These are phyloP conservation scores for Globisporangium camurandrum DNA, from an alignment of 352 stramenopile genomes.

Conservation along the genomic window DNA sequence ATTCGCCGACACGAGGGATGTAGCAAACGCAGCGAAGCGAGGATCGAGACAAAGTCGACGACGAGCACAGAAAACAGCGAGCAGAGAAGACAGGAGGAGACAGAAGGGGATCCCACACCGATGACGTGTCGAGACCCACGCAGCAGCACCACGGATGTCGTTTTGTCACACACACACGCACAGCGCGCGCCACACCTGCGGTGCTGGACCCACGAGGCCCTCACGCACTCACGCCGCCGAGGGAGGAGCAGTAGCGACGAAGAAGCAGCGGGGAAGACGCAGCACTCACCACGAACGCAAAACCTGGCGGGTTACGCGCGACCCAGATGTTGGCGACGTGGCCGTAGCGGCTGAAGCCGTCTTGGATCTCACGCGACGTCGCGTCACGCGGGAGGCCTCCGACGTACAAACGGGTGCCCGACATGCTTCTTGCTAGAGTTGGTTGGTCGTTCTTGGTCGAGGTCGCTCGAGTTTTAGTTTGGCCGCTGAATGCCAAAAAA, in stretches of 20 bases:
- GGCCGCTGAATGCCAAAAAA: constrained; percentile 1
- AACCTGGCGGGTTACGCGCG: constrained; percentile 78
- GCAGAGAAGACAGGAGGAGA: background rate
- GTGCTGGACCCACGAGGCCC: background rate
- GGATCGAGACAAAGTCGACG: background rate
- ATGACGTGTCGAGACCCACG: constrained; percentile 1
- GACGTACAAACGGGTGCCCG: constrained; percentile 81
- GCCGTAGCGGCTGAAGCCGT: constrained; percentile 77
- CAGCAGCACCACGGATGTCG: background rate
- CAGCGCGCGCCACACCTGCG: constrained; percentile 16
- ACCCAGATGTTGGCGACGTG: constrained; percentile 86
- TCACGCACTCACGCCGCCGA: background rate
- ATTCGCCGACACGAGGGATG: background rate
- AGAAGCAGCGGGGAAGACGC: constrained; percentile 6
- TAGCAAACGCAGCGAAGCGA: background rate
- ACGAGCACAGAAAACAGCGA: constrained; percentile 3
- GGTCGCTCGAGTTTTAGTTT: no score
- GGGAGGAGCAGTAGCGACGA: constrained; percentile 9
- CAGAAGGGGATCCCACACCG: constrained; percentile 6
- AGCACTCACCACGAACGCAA: constrained; percentile 86
- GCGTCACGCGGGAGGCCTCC: constrained; percentile 74
- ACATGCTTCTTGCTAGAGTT: constrained; percentile 22
- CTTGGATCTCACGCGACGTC: constrained; percentile 74
- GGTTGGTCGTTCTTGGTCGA: constrained; percentile 7
- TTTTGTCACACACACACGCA: constrained; percentile 4